Base-by-base conservation (phyloP, 2,329 filamentous ascomycete species). In the Cryphonectria nitschkei region DNA sequence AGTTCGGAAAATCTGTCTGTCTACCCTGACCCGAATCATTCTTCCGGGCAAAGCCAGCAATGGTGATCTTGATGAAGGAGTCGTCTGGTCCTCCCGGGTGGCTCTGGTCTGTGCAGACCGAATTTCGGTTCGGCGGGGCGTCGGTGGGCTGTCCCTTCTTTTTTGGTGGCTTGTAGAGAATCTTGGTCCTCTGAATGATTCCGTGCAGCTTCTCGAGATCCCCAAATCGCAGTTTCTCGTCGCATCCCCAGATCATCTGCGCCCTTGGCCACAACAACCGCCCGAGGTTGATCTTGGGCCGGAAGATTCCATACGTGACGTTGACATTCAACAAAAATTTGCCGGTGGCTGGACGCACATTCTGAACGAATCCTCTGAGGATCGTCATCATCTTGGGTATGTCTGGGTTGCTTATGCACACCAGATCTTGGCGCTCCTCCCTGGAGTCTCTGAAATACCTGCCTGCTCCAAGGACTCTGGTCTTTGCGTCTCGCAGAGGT, bases 351-450 rank as follows among this genome's bases (percentile, higher is more conserved):
- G 86, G 79, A 7, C 87, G 85, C 2, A 84, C 81, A 43, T 86
- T 88, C 75, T 87, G 85, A 69, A 88, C 88, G 74, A 86, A 88
- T 1, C 87, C 87, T 22, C 87, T 83, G 1, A 85, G 78, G 41
- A 86, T 82, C 9, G 66, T 60, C 7, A 65, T 76, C 67, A 68
- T n/a, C 29, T 58, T 58, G 26, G 29, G 26, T 2, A 32, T 2
- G 13, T 58, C 26, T 19, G 19, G 46, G 54, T 58, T 32, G 13
- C 29, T 14, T 29, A 11, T 29, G 26, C 11, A 29, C 54, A 58
- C 29, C 26, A 58, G 29, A 29, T 58, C 16, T 58, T 32, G 54
- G 26, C 54, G 54, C 29, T 58, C 54, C 29, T 58, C 58, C 19
- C 22, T 39, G 7, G 22, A 13, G 34, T 61, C 58, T 65, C 34